Percentiles rank a stretch among this genome's conserved stretches.
These are phyloP conservation scores for Gracilaria vermiculophylla DNA, from an alignment of 23 red algal species.

Conservation along the genomic window DNA sequence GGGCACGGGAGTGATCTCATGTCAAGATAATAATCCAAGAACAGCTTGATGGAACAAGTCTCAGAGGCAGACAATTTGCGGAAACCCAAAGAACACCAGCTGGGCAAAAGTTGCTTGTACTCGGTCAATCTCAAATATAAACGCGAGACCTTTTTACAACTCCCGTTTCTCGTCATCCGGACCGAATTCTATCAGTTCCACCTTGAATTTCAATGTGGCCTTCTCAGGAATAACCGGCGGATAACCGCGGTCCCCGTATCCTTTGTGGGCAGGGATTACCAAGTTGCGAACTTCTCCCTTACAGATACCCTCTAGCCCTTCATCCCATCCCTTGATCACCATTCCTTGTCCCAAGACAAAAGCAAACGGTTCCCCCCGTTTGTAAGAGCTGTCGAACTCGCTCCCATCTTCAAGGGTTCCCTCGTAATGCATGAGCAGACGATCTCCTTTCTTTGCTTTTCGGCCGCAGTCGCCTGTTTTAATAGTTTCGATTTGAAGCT, in stretches of 20 bases:
- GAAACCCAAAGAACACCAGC: no score
- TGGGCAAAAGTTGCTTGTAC: no score
- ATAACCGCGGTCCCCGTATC: constrained; percentile 64
- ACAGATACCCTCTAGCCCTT: constrained; percentile 70
- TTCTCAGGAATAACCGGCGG: constrained; percentile 52
- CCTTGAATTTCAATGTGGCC: constrained; percentile 62
- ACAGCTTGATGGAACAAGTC: no score
- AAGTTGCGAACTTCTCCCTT: constrained; percentile 69
- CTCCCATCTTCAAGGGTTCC: constrained; percentile 71
- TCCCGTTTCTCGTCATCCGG: constrained; percentile 19
- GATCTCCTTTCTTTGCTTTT: constrained; percentile 48
- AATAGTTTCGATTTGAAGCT: constrained; percentile 51
- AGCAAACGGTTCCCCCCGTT: constrained; percentile 71
- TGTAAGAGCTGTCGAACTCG: constrained; percentile 78
- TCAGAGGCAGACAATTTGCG: no score
- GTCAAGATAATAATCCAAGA: no score
- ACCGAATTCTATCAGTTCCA: constrained; percentile 42
- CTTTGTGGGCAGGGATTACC: constrained; percentile 58
- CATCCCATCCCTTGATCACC: constrained; percentile 90
- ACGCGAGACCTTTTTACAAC: no score
- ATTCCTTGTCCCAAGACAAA: constrained; percentile 75
- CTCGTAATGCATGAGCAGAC: constrained; percentile 53
- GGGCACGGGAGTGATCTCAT: no score
- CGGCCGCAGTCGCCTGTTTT: constrained; percentile 37
- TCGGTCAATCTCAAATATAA: no score